Evolutionary conservation across 441 rosid species (phyloP).

Genomic region (Gossypium davidsonii): DNA sequence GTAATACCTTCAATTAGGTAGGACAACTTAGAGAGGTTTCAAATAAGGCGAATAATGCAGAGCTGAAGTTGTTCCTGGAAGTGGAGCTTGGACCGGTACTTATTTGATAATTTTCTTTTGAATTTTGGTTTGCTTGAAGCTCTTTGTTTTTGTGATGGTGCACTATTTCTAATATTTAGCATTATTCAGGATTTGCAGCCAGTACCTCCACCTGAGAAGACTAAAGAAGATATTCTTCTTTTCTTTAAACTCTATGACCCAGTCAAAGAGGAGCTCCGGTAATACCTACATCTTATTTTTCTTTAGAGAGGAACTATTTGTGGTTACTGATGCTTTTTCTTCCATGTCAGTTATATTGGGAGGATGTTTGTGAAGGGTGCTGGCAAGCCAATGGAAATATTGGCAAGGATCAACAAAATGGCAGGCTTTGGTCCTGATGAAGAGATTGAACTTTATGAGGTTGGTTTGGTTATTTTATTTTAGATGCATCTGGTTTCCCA

Average conservation of each 20-base stretch:
- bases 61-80: slow-evolving; percentile 66
- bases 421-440: slow-evolving; percentile 85
- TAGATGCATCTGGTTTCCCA: neutral
- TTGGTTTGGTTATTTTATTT: slow-evolving; percentile 19
- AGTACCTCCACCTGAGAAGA: slow-evolving; percentile 50
- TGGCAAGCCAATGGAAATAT: slow-evolving; percentile 55
- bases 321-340: slow-evolving; percentile 6
- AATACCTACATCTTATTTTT: slow-evolving; percentile 16
- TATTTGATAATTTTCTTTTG: slow-evolving; percentile 9
- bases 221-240: slow-evolving; percentile 60
- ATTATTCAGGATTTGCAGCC: slow-evolving; percentile 49
- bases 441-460: slow-evolving; percentile 91
- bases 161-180: neutral
- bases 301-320: neutral
- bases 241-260: slow-evolving; percentile 73
- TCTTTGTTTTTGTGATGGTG: neutral
- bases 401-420: slow-evolving; percentile 63
- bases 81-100: slow-evolving; percentile 51
- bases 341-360: slow-evolving; percentile 51
- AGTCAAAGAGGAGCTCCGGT: slow-evolving; percentile 52
- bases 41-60: slow-evolving; percentile 56
- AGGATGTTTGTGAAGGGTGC: slow-evolving; percentile 52
- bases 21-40: slow-evolving; percentile 68
- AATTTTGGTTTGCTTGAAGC: slow-evolving; percentile 9
- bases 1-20: slow-evolving; percentile 32